Percentiles rank a stretch among this genome's conserved stretches.
Evolutionary conservation across 1,284 basidiomycete species (phyloP).

Genomic region (Ceratobasidium sp.): DNA sequence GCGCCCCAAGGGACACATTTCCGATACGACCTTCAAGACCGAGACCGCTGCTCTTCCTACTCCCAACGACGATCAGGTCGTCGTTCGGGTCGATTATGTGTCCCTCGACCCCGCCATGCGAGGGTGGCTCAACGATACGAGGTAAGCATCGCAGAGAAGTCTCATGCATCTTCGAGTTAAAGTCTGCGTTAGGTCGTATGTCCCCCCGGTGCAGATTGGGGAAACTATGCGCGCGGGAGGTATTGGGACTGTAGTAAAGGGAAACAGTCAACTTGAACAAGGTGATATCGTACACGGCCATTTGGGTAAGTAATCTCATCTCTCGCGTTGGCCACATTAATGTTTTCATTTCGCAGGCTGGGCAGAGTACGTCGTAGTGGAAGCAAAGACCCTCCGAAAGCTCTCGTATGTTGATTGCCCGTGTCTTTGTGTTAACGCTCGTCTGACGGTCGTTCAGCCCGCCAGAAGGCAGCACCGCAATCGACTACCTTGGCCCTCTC

Average conservation of each 20-base stretch:
- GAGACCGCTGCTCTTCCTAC: constrained; percentile 56
- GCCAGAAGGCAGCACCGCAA: constrained; percentile 61
- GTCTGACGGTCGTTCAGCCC: constrained; percentile 1
- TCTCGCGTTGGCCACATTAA: background rate
- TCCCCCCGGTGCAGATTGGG: constrained; percentile 76
- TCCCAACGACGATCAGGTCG: constrained; percentile 61
- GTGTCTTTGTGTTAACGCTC: background rate
- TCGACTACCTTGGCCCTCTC: constrained; percentile 83
- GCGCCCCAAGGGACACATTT: constrained; percentile 73
- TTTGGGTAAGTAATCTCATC: constrained; percentile 62
- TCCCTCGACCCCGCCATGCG: constrained; percentile 90
- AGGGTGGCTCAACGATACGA: constrained; percentile 75
- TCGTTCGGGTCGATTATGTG: constrained; percentile 79
- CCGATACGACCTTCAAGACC: constrained; percentile 71
- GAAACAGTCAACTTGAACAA: constrained; percentile 58
- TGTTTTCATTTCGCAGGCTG: constrained; percentile 64
- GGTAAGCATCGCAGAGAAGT: background rate
- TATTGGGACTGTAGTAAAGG: constrained; percentile 71
- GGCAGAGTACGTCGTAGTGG: constrained; percentile 77
- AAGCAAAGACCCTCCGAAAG: constrained; percentile 65
- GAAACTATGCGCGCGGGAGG: constrained; percentile 80
- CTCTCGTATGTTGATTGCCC: constrained; percentile 61
- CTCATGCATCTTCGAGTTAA: constrained; percentile 69
- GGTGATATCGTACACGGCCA: constrained; percentile 73
- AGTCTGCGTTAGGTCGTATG: constrained; percentile 53